Base-by-base conservation (phyloP, 306 rosid species). In the Aeschynomene evenia region DNA sequence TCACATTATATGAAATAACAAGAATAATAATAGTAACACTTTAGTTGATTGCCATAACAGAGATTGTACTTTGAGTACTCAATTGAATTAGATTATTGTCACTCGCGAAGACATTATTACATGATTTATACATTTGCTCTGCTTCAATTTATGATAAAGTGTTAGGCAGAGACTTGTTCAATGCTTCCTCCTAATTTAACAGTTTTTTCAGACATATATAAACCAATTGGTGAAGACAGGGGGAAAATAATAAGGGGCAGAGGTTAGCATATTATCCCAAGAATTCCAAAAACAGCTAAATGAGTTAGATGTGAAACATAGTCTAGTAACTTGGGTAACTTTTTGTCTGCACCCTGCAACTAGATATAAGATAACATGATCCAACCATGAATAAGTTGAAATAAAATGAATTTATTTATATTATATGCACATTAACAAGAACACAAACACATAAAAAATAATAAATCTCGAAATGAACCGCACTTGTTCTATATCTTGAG, bases 401-500 rank as follows among this genome's bases (percentile, higher is more conserved):
- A 13, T 9, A 9, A 21, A 20, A 34, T 49, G 29, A 9, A 53
- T 15, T 26, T 6, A 37, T 19, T 51, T 13, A 50, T 58, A 4
- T 9, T 26, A 42, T 16, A 16, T 19, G 9, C 19, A 7, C 6
- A 49, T 36, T 16, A 45, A 45, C 50, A 45, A 50, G 11, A 10
- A 43, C 18, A 18, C 2, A 23, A 54, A 74, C 55, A 14, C n/a
- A 54, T 9, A 71, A 43, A 58, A 54, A 39, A n/a, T 20, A 40
- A 19, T 54, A 63, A 13, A 13, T 13, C 61, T 34, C 10, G n/a
- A n/a, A 33, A 81, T 54, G 59, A 48, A 56, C 12, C 58, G n/a
- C 77, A 81, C 95, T 46, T 80, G 81, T 55, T 56, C 72, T 61
- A 52, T 55, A 36, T 68, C 77, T 33, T 63, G 74, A 55, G 75